phyloP scores from a whole-genome alignment of 495 filamentous ascomycete genomes.

The Cercophora samala region DNA sequence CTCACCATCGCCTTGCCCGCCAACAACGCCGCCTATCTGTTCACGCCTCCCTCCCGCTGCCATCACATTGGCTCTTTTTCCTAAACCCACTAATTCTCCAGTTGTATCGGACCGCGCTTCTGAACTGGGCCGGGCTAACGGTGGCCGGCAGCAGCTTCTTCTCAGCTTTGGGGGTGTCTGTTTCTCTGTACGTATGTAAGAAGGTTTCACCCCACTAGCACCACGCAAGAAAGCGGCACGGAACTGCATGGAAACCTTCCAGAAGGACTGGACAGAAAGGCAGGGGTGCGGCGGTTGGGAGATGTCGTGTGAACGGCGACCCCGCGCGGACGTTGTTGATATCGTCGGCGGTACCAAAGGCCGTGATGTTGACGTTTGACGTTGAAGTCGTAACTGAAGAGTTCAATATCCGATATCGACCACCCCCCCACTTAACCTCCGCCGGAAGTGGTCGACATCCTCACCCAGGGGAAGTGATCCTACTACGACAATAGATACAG shows the following conservation, averaged over 20 bases:
- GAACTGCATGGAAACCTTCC: slow-evolving; percentile 21
- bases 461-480: background rate
- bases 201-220: slow-evolving; percentile 14
- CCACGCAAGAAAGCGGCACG: slow-evolving; percentile 10
- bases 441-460: background rate
- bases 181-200: too few relatives aligned
- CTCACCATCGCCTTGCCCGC: background rate
- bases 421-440: background rate
- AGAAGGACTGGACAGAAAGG: slow-evolving; percentile 13
- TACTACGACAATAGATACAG: background rate
- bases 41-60: slow-evolving; percentile 10
- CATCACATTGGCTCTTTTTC: background rate
- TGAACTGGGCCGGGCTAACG: slow-evolving; percentile 12
- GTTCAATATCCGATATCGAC: background rate
- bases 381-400: background rate
- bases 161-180: background rate
- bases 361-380: background rate
- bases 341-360: background rate
- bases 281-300: slow-evolving; percentile 17
- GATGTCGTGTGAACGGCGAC: slow-evolving; percentile 9
- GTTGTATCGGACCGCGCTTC: background rate
- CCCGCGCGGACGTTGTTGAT: slow-evolving; percentile 1
- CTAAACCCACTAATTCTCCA: background rate
- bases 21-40: background rate
- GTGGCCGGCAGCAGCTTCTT: slow-evolving; percentile 8